Evolutionary conservation across 257 asterid genomes (phyloP).

Genomic region (Lavandula angustifolia): DNA sequence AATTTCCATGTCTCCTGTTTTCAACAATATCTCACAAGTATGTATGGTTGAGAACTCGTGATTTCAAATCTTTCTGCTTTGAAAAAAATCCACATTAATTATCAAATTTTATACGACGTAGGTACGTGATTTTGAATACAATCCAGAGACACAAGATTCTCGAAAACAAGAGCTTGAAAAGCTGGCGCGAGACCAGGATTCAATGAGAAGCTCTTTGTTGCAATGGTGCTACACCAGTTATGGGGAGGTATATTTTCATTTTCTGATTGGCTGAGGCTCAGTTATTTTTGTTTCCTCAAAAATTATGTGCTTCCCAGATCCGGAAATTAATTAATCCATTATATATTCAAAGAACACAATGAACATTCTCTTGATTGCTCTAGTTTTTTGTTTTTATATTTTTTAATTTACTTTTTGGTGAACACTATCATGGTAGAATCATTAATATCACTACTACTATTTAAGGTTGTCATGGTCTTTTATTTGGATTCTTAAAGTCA

Average conservation of each 20-base stretch:
- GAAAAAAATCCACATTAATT: conserved; percentile 25
- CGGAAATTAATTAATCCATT: no score
- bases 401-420: neutral
- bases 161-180: conserved; percentile 78
- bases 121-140: conserved; percentile 84
- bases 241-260: conserved; percentile 66
- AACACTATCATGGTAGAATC: neutral
- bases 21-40: conserved; percentile 17
- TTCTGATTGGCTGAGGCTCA: conserved; percentile 15
- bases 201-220: conserved; percentile 69
- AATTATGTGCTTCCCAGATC: neutral
- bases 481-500: conserved; percentile 15
- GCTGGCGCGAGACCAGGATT: conserved; percentile 71
- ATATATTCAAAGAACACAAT: neutral
- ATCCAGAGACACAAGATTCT: conserved; percentile 69
- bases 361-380: neutral
- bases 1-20: conserved; percentile 8
- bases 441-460: neutral
- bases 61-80: conserved; percentile 6
- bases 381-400: neutral
- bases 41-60: neutral
- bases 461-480: neutral
- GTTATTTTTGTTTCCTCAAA: neutral
- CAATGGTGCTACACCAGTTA: conserved; percentile 89
- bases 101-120: conserved; percentile 34